These are phyloP conservation scores for Trametes coccinea DNA, from an alignment of 768 basidiomycete species.

Conservation along the genomic window DNA sequence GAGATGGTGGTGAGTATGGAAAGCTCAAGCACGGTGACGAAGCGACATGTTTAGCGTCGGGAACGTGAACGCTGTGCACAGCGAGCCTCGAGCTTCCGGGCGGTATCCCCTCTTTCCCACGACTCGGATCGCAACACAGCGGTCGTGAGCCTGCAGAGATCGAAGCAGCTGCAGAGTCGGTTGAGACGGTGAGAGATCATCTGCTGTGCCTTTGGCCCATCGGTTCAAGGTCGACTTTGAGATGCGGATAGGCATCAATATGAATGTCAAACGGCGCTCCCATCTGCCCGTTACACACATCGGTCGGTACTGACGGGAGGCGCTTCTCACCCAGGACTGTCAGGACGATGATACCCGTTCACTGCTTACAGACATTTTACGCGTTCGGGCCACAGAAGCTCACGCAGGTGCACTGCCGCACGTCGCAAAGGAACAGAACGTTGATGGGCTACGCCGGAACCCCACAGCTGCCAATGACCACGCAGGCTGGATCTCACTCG, in stretches of 20 bases:
- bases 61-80: constrained; percentile 18
- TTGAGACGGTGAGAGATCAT: too few species aligned
- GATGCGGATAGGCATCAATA: too few species aligned
- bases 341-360: too few species aligned
- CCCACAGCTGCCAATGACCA: too few species aligned
- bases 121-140: constrained; percentile 8
- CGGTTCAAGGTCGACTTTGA: too few species aligned
- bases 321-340: too few species aligned
- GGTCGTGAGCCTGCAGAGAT: constrained; percentile 4
- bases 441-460: background rate
- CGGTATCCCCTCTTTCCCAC: constrained; percentile 18
- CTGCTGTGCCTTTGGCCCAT: too few species aligned
- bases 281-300: too few species aligned
- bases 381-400: background rate
- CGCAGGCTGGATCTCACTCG: too few species aligned
- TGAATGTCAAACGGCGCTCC: too few species aligned
- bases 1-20: background rate
- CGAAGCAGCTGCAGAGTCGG: background rate
- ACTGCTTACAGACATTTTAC: too few species aligned
- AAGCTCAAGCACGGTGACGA: constrained; percentile 14
- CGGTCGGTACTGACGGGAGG: too few species aligned
- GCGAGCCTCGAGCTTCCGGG: constrained; percentile 5
- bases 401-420: background rate
- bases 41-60: constrained; percentile 15
- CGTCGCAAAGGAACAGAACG: background rate